A percentile compares a stretch with the other conserved stretches of the same genome.
These are phyloP conservation scores for Phytopythium chamaehyphon DNA, from an alignment of 352 stramenopile genomes.

Conservation along the genomic window DNA sequence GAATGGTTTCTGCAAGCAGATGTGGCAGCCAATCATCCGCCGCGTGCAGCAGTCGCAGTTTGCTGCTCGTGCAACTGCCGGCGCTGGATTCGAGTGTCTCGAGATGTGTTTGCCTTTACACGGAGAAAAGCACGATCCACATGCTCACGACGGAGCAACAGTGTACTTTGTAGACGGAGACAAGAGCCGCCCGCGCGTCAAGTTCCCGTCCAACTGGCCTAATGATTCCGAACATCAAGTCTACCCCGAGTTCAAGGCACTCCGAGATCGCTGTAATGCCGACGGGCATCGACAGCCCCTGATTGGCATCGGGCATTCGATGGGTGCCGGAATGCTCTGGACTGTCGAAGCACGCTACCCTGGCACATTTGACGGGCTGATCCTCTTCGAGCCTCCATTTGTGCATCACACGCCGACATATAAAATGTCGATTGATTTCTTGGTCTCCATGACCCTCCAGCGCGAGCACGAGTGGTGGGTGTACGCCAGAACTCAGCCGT, in stretches of 20 bases:
- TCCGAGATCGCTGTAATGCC: conserved; percentile 1
- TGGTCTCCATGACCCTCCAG: conserved; percentile 25
- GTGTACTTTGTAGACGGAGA: conserved; percentile 19
- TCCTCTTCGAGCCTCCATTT: conserved; percentile 49
- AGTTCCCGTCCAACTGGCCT: conserved; percentile 19
- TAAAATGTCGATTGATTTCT: conserved; percentile 19
- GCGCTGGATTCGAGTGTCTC: conserved; percentile 7
- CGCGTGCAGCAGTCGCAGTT: conserved; percentile 20
- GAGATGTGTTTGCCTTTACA: conserved; percentile 25
- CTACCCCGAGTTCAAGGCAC: conserved; percentile 13
- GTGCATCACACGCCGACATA: conserved; percentile 12
- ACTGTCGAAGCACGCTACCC: conserved; percentile 28
- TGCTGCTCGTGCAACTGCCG: conserved; percentile 6
- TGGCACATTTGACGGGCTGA: conserved; percentile 36
- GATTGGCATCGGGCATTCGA: conserved; percentile 36
- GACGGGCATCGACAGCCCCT: conserved; percentile 7
- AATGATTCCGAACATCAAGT: conserved; percentile 12
- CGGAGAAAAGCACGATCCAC: conserved; percentile 19
- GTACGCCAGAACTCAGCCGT: neutral
- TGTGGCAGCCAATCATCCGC: conserved; percentile 39
- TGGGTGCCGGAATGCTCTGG: conserved; percentile 34
- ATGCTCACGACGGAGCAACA: conserved; percentile 3
- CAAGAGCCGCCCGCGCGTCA: conserved; percentile 12
- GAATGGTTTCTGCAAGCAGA: conserved; percentile 43
- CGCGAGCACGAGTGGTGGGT: conserved; percentile 31